Evolutionary conservation across 2,329 filamentous ascomycete species (phyloP), one percentile per base, ranked within the genome.

Genomic region (Cytospora piceicola): DNA sequence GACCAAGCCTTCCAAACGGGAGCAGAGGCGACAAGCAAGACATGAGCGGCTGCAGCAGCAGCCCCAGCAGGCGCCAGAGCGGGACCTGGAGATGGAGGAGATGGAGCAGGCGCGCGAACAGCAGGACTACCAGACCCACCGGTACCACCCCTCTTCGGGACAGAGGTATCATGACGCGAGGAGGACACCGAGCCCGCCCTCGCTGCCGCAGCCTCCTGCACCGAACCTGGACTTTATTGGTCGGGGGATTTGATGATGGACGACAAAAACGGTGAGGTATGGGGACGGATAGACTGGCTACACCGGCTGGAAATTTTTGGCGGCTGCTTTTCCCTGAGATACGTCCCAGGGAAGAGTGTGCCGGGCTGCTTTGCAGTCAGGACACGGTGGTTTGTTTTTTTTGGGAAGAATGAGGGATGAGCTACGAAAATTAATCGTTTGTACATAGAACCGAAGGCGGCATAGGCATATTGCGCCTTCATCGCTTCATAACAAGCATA

Each of bases 191-290:
- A 58, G 46, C 15, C 66, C 66, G 8, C 66, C 66, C 1, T 49
- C 58, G 24, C 49, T 55, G 22, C 34, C 32, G 12, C n/a, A 34
- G 30, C 53, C 57, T 22, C n/a, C 36, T 7, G 58, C 39, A 4
- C 66, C 63, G 8, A 56, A 61, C 36, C 17, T 63, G 39, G 66
- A 66, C 20, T 68, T 68, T 24, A 68, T 68, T 6, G 66, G 63
- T n/a, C 56, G 63, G 14, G 66, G 58, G 3, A 56, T 65, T 24
- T 65, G 34, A 24, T 49, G 22, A 39, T 6, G 14, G 20, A 11
- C 8, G 6, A 24, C 39, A 39, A 29, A 32, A 22, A 22, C 20
- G 58, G 12, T 9, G 17, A n/a, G 36, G 22, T 14, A 7, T 22
- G 20, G 4, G 14, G 24, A 32, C 39, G 14, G 11, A 4, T 11